Conservation (phyloP, 2,329 filamentous ascomycete genomes). For the Cercospora berteroae region DNA sequence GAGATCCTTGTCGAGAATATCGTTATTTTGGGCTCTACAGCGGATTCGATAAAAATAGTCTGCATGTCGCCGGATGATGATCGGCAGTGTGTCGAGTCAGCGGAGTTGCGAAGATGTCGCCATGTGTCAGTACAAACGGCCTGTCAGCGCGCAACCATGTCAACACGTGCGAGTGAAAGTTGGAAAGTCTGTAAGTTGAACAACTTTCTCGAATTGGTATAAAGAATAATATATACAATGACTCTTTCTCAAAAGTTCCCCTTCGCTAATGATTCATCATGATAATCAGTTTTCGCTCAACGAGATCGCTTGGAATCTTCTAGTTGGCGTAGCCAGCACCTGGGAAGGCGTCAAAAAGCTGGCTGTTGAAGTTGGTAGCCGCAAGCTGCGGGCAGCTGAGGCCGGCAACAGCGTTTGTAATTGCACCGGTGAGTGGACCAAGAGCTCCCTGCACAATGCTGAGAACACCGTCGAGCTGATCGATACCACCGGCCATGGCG, state of each 20-base stretch:
- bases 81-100: neutral
- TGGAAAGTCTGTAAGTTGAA: neutral
- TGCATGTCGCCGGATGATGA: neutral
- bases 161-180: neutral
- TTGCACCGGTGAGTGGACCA: constrained; percentile 14
- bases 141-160: neutral
- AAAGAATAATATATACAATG: neutral
- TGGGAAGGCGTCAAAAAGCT: constrained; percentile 5
- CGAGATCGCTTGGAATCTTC: constrained; percentile 12
- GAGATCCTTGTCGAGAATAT: neutral
- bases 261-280: neutral
- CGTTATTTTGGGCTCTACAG: neutral
- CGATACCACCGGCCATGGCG: constrained; percentile 17
- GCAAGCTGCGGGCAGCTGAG: neutral
- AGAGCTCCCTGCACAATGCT: neutral
- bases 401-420: neutral
- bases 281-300: neutral
- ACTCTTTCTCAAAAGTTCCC: neutral
- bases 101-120: neutral
- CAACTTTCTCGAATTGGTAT: neutral
- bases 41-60: neutral
- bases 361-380: constrained; percentile 1
- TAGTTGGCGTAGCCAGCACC: constrained; percentile 9
- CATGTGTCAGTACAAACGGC: neutral
- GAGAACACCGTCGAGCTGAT: constrained; percentile 13